Percentiles rank a stretch among this genome's conserved stretches.
These are phyloP conservation scores for Podaxis sp. DNA, from an alignment of 768 basidiomycete species.

Conservation along the genomic window DNA sequence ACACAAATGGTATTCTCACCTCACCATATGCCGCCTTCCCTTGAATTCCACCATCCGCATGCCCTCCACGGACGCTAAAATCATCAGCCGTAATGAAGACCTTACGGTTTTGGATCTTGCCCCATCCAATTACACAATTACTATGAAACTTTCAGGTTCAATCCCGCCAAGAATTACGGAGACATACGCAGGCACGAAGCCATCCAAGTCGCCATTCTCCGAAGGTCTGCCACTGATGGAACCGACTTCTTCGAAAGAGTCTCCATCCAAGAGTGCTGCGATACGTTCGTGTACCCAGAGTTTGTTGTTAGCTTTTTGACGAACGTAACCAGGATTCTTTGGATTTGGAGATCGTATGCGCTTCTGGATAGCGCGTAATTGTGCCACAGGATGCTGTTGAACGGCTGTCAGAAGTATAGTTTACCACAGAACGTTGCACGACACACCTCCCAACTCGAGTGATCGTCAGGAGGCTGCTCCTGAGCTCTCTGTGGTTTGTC, in stretches of 20 bases:
- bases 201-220: constrained; percentile 22
- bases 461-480: constrained; percentile 15
- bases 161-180: neutral
- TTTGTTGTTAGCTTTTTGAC: constrained; percentile 33
- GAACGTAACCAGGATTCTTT: constrained; percentile 32
- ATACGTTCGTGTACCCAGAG: constrained; percentile 39
- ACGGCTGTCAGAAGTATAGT: neutral
- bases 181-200: constrained; percentile 33
- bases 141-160: constrained; percentile 14
- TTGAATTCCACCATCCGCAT: constrained; percentile 37
- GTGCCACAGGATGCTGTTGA: constrained; percentile 25
- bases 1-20: constrained; percentile 17
- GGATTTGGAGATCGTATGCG: constrained; percentile 28
- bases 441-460: constrained; percentile 28
- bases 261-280: constrained; percentile 25
- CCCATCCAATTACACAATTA: constrained; percentile 35
- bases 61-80: constrained; percentile 38
- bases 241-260: constrained; percentile 31
- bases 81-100: constrained; percentile 37
- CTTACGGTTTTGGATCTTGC: constrained; percentile 26
- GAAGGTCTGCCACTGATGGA: constrained; percentile 33
- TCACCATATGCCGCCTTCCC: constrained; percentile 36
- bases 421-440: neutral
- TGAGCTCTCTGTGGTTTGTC: neutral
- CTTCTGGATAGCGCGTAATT: constrained; percentile 26